These are phyloP conservation scores for Chenopodium suecicum DNA, from an alignment of 148 eudicot species.

Conservation along the genomic window DNA sequence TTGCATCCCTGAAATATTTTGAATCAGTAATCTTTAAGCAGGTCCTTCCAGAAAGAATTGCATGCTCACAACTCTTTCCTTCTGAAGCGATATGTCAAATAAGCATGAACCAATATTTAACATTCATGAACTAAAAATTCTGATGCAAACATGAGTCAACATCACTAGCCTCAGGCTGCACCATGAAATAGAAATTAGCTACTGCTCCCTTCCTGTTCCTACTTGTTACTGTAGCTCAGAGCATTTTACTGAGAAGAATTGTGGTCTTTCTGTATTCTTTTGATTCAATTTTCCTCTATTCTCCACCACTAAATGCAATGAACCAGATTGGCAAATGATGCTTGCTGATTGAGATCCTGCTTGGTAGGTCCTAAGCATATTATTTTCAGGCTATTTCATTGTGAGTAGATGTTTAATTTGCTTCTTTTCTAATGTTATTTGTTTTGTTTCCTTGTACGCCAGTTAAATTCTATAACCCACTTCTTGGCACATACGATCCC, in stretches of 20 bases:
- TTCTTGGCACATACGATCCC: too few species aligned
- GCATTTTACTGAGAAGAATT: not conserved
- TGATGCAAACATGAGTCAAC: not conserved
- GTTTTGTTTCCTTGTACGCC: not conserved
- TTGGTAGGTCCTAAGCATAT: not conserved
- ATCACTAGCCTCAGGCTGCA: not conserved
- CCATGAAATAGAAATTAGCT: not conserved
- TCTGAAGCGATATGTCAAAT: not conserved
- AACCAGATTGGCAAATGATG: not conserved
- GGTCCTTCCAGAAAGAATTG: not conserved
- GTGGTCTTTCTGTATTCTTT: not conserved
- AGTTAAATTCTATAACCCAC: too few species aligned
- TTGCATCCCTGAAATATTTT: constrained; percentile 63
- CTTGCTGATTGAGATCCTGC: not conserved
- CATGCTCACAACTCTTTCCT: not conserved
- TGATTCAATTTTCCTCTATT: not conserved
- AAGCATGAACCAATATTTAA: not conserved
- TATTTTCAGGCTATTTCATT: not conserved
- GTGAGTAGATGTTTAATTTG: not conserved
- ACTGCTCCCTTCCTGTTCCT: not conserved
- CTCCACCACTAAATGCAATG: not conserved
- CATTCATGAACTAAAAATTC: not conserved
- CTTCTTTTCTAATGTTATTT: not conserved
- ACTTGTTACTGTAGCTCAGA: not conserved
- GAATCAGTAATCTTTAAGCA: not conserved